Percentiles rank a stretch among this genome's conserved stretches.
phyloP scores from a whole-genome alignment of 176 grass and related monocot species.

The Poa annua region DNA sequence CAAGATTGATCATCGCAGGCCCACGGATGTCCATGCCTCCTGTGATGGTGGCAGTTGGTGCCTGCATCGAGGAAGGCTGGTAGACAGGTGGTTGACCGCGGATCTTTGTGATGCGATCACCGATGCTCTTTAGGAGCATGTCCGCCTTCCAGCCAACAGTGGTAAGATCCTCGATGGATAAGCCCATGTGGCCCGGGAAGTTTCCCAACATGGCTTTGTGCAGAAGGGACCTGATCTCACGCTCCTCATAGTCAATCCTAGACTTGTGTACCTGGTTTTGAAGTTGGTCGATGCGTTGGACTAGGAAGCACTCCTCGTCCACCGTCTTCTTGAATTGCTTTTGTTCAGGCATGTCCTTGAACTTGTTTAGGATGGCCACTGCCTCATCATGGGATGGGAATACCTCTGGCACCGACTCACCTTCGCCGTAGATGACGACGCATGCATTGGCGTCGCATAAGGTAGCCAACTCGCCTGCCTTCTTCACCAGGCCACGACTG shows the following conservation, averaged over 20 bases:
- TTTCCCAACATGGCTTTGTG: not conserved
- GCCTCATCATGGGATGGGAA: slow-evolving; percentile 14
- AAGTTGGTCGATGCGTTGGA: slow-evolving; percentile 8
- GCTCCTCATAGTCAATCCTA: not conserved
- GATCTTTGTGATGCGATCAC: not conserved
- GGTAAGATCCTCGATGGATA: not conserved
- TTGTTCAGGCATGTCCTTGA: slow-evolving; percentile 32
- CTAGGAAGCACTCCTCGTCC: slow-evolving; percentile 42
- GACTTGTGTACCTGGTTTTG: slow-evolving; percentile 3
- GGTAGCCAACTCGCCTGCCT: slow-evolving; percentile 23
- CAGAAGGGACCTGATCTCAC: slow-evolving; percentile 8
- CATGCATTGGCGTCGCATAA: slow-evolving; percentile 27
- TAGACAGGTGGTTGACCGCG: not conserved
- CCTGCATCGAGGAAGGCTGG: not conserved
- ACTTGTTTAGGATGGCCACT: not conserved
- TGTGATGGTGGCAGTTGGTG: no score
- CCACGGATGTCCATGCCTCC: not conserved
- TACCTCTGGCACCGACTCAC: not conserved
- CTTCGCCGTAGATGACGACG: slow-evolving; percentile 29
- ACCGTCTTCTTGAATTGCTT: slow-evolving; percentile 32
- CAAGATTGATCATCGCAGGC: not conserved
- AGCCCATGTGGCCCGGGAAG: not conserved
- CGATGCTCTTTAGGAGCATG: not conserved
- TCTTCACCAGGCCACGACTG: slow-evolving; percentile 39
- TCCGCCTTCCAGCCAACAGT: not conserved